Evolutionary conservation across 805 yeast genomes (phyloP).

Genomic region (Candida xyloterini): DNA sequence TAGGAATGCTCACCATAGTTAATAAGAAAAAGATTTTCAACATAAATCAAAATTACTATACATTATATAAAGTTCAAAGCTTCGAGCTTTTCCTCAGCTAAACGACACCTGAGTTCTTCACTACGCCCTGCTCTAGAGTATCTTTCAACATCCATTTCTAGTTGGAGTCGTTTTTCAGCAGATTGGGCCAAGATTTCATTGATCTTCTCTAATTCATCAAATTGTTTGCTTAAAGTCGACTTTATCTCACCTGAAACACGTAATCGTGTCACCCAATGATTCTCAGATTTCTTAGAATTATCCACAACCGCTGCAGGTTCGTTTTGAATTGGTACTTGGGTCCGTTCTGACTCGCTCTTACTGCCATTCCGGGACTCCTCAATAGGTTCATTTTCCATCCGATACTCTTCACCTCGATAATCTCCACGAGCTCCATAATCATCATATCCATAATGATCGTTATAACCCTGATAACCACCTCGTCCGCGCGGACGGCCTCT

Average conservation of each 20-base stretch:
- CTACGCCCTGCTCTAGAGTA: constrained; percentile 23
- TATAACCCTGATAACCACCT: constrained; percentile 7
- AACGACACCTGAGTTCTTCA: constrained; percentile 26
- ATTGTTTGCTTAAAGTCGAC: constrained; percentile 13
- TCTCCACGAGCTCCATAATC: constrained; percentile 5
- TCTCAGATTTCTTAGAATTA: constrained; percentile 13
- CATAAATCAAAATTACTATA: neutral
- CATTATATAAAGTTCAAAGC: constrained; percentile 41
- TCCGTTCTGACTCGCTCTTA: constrained; percentile 1
- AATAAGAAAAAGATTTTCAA: neutral
- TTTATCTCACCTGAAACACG: constrained; percentile 22
- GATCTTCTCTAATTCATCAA: constrained; percentile 25
- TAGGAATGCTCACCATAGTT: neutral
- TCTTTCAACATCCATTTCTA: constrained; percentile 30
- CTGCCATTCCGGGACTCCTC: constrained; percentile 1
- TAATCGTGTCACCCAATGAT: constrained; percentile 32
- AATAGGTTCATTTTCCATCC: neutral
- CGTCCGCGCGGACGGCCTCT: constrained; percentile 15
- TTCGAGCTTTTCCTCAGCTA: constrained; percentile 46
- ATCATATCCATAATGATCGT: constrained; percentile 5
- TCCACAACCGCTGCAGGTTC: neutral
- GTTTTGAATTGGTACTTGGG: neutral
- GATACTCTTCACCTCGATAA: neutral
- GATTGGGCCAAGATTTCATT: constrained; percentile 19
- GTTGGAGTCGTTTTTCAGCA: constrained; percentile 19